Evolutionary conservation across 23 red algal species (phyloP).

Genomic region (Gracilaria vermiculophylla): DNA sequence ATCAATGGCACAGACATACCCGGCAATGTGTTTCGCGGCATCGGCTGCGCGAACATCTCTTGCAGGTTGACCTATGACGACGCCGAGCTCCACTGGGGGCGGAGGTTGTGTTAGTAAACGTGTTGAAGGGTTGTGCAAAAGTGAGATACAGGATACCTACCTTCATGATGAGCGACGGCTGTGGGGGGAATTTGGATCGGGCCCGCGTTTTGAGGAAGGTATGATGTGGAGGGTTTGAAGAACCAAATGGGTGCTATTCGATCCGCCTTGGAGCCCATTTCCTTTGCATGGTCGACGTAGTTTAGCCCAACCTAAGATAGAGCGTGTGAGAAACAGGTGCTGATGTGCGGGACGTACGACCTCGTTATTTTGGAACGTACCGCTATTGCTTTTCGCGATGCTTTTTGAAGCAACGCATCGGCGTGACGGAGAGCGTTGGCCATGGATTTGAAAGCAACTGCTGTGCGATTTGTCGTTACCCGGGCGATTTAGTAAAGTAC

Average conservation of each 20-base stretch:
- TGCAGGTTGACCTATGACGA: conserved; percentile 67
- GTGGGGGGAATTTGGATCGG: conserved; percentile 38
- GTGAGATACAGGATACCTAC: background rate
- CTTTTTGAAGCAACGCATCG: conserved; percentile 55
- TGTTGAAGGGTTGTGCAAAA: background rate
- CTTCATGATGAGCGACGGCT: conserved; percentile 55
- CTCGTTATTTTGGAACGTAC: background rate
- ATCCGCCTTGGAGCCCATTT: conserved; percentile 53
- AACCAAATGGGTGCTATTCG: conserved; percentile 57
- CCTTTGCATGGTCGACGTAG: conserved; percentile 50
- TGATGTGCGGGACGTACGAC: background rate
- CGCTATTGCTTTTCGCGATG: conserved; percentile 50
- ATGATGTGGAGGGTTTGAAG: conserved; percentile 74
- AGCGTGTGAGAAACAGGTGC: background rate
- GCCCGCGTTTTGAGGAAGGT: conserved; percentile 33
- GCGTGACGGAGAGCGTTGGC: conserved; percentile 30
- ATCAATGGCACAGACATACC: conserved; percentile 79
- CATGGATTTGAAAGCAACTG: background rate
- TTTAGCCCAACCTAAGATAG: conserved; percentile 43
- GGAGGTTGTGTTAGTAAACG: background rate
- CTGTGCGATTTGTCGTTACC: no score
- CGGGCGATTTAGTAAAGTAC: no score
- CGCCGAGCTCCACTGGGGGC: conserved; percentile 67
- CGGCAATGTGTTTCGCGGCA: conserved; percentile 52
- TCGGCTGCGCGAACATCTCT: conserved; percentile 21